A percentile compares a stretch with the other conserved stretches of the same genome.
Conservation (phyloP, 257 asterid species). For the Scutellaria galericulata region DNA sequence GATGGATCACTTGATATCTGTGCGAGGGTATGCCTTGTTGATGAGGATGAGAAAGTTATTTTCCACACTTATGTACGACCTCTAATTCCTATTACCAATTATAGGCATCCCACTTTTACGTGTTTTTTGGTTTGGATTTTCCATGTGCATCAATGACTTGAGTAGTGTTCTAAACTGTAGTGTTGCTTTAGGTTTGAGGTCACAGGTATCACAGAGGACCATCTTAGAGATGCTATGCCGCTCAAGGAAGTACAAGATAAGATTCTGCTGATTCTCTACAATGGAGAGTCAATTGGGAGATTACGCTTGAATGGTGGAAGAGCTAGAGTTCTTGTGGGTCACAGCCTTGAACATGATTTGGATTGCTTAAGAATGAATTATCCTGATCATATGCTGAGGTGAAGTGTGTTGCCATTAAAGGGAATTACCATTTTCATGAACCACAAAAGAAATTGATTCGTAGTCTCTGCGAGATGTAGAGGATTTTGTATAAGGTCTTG, state of each 20-base stretch:
- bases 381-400: conserved; percentile 64
- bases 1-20: conserved; percentile 62
- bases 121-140: conserved; percentile 27
- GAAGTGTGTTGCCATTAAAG: conserved; percentile 29
- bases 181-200: conserved; percentile 51
- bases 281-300: conserved; percentile 53
- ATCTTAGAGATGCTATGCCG: conserved; percentile 59
- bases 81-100: conserved; percentile 50
- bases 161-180: neutral
- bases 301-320: conserved; percentile 48
- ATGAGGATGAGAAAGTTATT: conserved; percentile 51
- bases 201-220: conserved; percentile 58
- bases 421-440: conserved; percentile 29
- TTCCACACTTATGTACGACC: conserved; percentile 58
- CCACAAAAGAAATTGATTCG: neutral
- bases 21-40: conserved; percentile 59
- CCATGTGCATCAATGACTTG: neutral
- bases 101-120: conserved; percentile 42
- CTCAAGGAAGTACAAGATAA: conserved; percentile 54
- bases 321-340: conserved; percentile 59
- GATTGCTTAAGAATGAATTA: conserved; percentile 50
- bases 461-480: neutral
- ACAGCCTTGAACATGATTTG: conserved; percentile 49
- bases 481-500: neutral
- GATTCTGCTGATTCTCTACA: conserved; percentile 51